Percentiles rank a stretch among this genome's conserved stretches.
Conservation (phyloP, 306 rosid genomes). For the Ceratonia siliqua region DNA sequence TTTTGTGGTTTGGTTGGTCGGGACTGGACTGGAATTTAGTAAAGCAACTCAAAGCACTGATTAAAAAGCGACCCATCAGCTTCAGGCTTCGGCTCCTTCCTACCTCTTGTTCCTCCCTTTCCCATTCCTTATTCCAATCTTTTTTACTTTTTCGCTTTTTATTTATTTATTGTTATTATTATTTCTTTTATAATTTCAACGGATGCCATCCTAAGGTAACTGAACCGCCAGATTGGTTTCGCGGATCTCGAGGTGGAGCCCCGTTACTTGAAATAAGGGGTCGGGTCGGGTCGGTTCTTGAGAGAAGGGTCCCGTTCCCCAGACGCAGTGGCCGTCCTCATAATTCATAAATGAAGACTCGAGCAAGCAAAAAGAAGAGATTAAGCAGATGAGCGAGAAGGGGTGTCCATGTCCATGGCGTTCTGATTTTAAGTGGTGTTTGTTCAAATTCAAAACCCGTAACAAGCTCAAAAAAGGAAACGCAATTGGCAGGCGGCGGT, state of each 20-base stretch:
- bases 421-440: too few relatives aligned
- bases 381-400: too few relatives aligned
- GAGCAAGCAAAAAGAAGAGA: too few relatives aligned
- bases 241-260: neutral
- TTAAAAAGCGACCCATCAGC: slow-evolving; percentile 41
- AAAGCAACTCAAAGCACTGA: slow-evolving; percentile 44
- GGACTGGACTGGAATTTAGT: slow-evolving; percentile 42
- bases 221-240: neutral
- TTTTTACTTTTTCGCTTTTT: neutral
- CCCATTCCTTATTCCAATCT: neutral
- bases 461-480: too few relatives aligned
- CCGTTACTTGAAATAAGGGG: neutral
- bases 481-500: too few relatives aligned
- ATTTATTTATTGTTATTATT: slow-evolving; percentile 1
- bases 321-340: neutral
- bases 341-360: neutral
- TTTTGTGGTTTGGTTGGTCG: slow-evolving; percentile 39
- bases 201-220: neutral
- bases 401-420: too few relatives aligned
- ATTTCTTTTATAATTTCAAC: slow-evolving; percentile 3
- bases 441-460: too few relatives aligned
- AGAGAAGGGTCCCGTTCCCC: neutral
- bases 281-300: too few relatives aligned
- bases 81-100: slow-evolving; percentile 22
- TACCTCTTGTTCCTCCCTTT: neutral